Evolutionary conservation across 108 stramenopile species (phyloP), one percentile per base, ranked within the genome.

Genomic region (Fragilaria radians): DNA sequence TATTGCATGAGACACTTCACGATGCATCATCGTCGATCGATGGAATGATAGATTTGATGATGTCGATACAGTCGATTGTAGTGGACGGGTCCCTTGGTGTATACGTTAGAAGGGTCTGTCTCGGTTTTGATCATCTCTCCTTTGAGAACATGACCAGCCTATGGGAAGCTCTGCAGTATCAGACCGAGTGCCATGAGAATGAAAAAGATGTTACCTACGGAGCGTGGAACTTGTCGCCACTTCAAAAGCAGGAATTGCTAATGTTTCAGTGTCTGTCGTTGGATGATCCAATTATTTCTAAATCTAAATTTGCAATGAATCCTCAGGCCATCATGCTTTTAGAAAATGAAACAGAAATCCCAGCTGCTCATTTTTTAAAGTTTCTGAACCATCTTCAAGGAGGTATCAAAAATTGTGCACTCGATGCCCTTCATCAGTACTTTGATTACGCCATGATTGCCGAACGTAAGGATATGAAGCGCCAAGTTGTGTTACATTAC

Each of bases 361-460:
- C 94, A 23, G 75, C 83, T 27, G 73, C 82, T 27, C 86, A 90
- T 69, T 95, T 93, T 60, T 65, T 91, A 34, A 57, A 82, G 19
- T 93, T 80, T 63, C 63, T 93, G 25, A 82, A 88, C 48, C 92
- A 86, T 61, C 57, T 95, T 19, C 69, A 74, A 27, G 65, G 83
- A 51, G 74, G 82, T 22, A 88, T 95, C 65, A 80, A 85, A 28
- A 72, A 71, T 7, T 80, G 73, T 5, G 89, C 96, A 46, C 59
- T 97, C 22, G 89, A 97, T 57, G 75, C 79, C 23, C 75, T 97
- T 28, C 96, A 97, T 66, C 79, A 88, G 28, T 97, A 91, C 77
- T 94, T 94, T 72, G 96, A 96, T 63, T 93, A 92, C 61, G 87
- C 88, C 32, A 80, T 84, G 73, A 79, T 91, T 26, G 67, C 78